Percentiles rank a stretch among this genome's conserved stretches.
phyloP scores from a whole-genome alignment of 495 filamentous ascomycete genomes.

The Aspergillus ostianus region DNA sequence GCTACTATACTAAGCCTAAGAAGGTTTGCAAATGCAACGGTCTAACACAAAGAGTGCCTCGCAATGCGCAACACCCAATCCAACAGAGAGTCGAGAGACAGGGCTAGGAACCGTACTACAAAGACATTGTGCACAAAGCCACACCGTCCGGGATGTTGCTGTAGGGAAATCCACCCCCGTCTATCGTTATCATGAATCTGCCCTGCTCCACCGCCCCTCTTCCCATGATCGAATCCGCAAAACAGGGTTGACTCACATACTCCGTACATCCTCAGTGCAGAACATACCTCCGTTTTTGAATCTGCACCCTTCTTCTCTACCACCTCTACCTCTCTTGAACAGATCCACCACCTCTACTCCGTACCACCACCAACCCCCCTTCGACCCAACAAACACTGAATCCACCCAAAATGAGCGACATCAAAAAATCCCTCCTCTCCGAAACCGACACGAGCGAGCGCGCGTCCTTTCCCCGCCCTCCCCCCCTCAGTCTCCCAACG shows the following conservation, averaged over 20 bases:
- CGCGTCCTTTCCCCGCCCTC: slow-evolving; percentile 50
- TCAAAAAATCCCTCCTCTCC: slow-evolving; percentile 33
- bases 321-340: no score
- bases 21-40: not conserved
- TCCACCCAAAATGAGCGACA: slow-evolving; percentile 31
- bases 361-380: not conserved
- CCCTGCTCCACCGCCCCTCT: slow-evolving; percentile 12
- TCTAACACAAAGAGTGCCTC: no score
- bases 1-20: not conserved
- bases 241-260: not conserved
- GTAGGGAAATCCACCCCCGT: not conserved
- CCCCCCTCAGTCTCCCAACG: slow-evolving; percentile 73
- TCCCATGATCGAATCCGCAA: not conserved
- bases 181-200: slow-evolving; percentile 8
- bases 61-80: no score
- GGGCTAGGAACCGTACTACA: not conserved
- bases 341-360: not conserved
- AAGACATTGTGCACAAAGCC: not conserved
- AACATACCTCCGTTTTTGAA: no score
- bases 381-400: slow-evolving; percentile 4
- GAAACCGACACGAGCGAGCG: slow-evolving; percentile 24
- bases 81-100: not conserved
- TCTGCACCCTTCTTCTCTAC: no score
- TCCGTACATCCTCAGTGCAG: not conserved
- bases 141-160: not conserved